Conservation (phyloP, 345 rosid species). For the Lenwebbia sp. region DNA sequence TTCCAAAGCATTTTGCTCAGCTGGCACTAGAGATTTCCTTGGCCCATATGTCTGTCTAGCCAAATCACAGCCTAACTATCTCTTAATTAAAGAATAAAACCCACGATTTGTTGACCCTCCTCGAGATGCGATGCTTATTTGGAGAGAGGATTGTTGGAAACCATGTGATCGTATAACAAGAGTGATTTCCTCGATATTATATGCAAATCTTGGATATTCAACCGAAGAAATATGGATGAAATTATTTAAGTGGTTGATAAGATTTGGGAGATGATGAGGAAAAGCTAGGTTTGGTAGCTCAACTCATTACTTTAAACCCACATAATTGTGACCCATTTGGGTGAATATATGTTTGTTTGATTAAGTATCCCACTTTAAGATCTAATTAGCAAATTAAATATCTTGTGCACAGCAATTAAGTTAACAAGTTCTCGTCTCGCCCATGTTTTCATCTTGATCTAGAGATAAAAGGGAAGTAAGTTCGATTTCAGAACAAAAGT, state of each 20-base stretch:
- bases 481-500: neutral
- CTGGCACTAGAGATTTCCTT: neutral
- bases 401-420: neutral
- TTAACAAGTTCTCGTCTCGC: neutral
- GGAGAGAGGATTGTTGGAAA: neutral
- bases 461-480: neutral
- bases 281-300: neutral
- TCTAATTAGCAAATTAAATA: neutral
- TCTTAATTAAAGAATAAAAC: neutral
- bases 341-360: neutral
- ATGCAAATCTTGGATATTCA: neutral
- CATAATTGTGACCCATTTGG: neutral
- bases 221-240: neutral
- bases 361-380: neutral
- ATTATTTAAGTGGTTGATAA: neutral
- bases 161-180: neutral
- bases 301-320: neutral
- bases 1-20: neutral
- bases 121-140: neutral
- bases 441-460: neutral
- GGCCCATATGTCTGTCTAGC: neutral
- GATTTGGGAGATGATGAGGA: neutral
- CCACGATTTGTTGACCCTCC: neutral
- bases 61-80: neutral
- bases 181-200: neutral